Evolutionary conservation across 2,329 filamentous ascomycete species (phyloP).

Genomic region (Paraphoma sp.): DNA sequence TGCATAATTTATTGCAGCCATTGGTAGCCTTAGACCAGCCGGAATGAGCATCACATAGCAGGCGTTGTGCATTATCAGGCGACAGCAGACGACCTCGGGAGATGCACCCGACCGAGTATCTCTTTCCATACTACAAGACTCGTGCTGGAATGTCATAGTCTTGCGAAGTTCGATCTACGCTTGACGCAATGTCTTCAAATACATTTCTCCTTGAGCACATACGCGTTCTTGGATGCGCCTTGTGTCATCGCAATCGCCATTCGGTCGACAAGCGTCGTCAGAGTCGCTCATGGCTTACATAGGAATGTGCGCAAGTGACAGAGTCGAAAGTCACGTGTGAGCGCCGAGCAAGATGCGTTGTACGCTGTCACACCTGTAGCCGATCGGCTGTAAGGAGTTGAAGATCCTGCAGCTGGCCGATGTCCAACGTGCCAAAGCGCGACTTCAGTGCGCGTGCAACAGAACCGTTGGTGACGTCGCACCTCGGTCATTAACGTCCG

Average conservation of each 20-base stretch:
- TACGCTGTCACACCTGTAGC: constrained; percentile 30
- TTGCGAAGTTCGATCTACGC: too few relatives aligned
- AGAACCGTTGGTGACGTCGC: constrained; percentile 31
- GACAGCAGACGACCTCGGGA: too few relatives aligned
- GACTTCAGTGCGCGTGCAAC: constrained; percentile 28
- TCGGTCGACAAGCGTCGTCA: constrained; percentile 7
- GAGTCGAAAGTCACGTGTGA: constrained; percentile 24
- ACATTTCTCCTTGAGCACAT: not conserved
- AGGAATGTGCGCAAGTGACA: constrained; percentile 28
- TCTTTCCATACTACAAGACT: too few relatives aligned
- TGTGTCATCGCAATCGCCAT: constrained; percentile 7
- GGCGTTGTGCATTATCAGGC: too few relatives aligned
- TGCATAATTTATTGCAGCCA: too few relatives aligned
- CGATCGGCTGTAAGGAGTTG: constrained; percentile 31
- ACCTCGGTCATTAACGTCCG: constrained; percentile 33
- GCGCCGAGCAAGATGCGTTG: constrained; percentile 14
- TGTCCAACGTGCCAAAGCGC: constrained; percentile 21
- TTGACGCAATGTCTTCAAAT: not conserved
- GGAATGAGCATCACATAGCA: too few relatives aligned
- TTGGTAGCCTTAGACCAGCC: too few relatives aligned
- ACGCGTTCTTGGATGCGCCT: not conserved
- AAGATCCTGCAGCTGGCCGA: constrained; percentile 21
- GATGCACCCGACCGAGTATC: too few relatives aligned
- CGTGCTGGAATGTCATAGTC: too few relatives aligned
- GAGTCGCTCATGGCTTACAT: constrained; percentile 33